A percentile compares a stretch with the other conserved stretches of the same genome.
These are phyloP conservation scores for Phytopythium delawarense DNA, from an alignment of 352 stramenopile species.

Conservation along the genomic window DNA sequence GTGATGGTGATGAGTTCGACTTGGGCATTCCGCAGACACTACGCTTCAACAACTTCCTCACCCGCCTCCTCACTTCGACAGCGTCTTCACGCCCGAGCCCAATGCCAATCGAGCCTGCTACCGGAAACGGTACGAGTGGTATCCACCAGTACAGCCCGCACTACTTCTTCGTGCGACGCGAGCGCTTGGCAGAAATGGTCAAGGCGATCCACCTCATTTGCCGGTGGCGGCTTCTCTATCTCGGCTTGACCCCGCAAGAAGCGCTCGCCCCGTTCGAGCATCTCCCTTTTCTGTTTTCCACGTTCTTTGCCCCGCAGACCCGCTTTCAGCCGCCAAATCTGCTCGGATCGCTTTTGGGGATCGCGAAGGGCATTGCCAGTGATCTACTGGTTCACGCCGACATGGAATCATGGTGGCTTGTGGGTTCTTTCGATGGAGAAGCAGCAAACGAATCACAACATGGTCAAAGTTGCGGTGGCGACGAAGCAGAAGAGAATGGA, in stretches of 20 bases:
- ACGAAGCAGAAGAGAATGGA: not conserved
- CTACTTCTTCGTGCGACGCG: constrained; percentile 50
- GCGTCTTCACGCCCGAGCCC: not conserved
- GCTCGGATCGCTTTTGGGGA: constrained; percentile 22
- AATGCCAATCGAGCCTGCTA: not conserved
- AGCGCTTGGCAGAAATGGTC: constrained; percentile 30
- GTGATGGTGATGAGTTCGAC: constrained; percentile 9
- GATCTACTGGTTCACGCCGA: constrained; percentile 10
- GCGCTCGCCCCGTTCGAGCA: constrained; percentile 56
- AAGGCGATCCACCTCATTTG: constrained; percentile 50
- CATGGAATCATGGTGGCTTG: not conserved
- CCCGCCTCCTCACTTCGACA: constrained; percentile 13
- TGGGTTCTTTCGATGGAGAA: not conserved
- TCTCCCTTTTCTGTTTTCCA: constrained; percentile 32
- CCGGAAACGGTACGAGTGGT: not conserved
- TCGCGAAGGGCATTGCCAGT: constrained; percentile 26
- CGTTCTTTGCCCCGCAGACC: constrained; percentile 14
- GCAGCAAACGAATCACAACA: not conserved
- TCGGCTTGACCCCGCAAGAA: constrained; percentile 37
- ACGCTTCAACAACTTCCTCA: constrained; percentile 52
- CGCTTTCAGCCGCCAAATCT: constrained; percentile 23
- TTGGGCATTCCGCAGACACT: constrained; percentile 41
- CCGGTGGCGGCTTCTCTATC: constrained; percentile 52
- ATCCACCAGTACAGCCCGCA: constrained; percentile 14
- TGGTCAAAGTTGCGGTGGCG: not conserved